Evolutionary conservation across 129 eudicot genomes (phyloP), one percentile per base, ranked within the genome.

Genomic region (Calendula officinalis): DNA sequence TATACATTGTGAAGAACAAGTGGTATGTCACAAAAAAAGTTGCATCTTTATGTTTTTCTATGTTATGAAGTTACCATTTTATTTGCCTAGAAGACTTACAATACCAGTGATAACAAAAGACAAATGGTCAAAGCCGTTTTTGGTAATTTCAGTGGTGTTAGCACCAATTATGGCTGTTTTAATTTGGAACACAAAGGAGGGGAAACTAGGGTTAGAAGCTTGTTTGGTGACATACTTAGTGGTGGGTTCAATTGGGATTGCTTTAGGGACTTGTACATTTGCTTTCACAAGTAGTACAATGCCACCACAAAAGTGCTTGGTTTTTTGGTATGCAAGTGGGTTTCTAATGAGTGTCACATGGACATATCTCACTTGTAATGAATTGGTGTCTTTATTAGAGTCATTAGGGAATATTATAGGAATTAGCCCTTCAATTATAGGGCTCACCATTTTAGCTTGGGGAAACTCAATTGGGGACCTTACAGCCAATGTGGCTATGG

Each of bases 381-480:
- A 86, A 37, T 53, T 86, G 41, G 81, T 86, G 1, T 83, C 87
- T 30, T 64, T 83, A 45, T 43, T 86, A 44, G 60, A 69, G 37
- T 82, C 95, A 46, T 50, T 83, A 37, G 95, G 87, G 8, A 60
- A n/a, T 35, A 86, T 86, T 14, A 40, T 83, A 9, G 87, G 83
- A 0, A 62, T 86, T 27, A 75, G 67, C 55, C 79, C 95, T 60
- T 80, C 84, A 32, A 50, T 83, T 12, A 53, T 86, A 38, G 89
- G 82, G 44, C 62, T 83, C 3, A 83, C 95, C 16, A 69, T 86
- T 17, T 74, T 83, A 56, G 90, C 90, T 16, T 86, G 89, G 95
- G 95, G 95, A 0, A 86, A 86, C 66, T 83, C 89, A 11, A 33
- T 72, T 7, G 95, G 89, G 32, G 95, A 86, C 46, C 58, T 86